These are phyloP conservation scores for Saccharum spontaneum DNA, from an alignment of 176 grass and related monocot species.

Conservation along the genomic window DNA sequence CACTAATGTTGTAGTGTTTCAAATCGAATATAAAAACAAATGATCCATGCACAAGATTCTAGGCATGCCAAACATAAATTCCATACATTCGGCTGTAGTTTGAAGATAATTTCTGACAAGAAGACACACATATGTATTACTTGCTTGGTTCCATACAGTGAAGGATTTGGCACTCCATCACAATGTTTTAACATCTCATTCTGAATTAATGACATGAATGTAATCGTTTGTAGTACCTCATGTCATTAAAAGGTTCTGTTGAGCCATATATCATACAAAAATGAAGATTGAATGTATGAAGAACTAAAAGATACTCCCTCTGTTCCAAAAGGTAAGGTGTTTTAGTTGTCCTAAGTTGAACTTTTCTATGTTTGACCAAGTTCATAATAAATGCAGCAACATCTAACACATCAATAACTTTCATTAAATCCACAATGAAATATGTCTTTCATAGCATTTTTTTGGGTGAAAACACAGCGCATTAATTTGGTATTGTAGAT, in stretches of 20 bases:
- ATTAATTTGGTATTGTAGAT: background rate
- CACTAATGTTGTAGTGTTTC: background rate
- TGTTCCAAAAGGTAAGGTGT: background rate
- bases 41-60: background rate
- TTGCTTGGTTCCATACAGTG: background rate
- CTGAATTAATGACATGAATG: background rate
- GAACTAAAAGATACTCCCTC: background rate
- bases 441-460: background rate
- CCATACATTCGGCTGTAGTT: background rate
- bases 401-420: background rate
- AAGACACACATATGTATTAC: background rate
- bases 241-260: background rate
- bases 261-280: background rate
- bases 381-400: background rate
- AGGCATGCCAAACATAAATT: background rate
- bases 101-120: background rate
- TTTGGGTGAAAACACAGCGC: background rate
- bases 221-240: background rate
- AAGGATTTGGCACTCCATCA: conserved; percentile 5
- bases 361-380: background rate
- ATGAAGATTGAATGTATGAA: background rate
- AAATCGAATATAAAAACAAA: background rate
- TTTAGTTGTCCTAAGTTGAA: background rate
- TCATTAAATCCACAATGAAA: background rate
- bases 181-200: background rate